Conservation (phyloP, 2,329 filamentous ascomycete species). For the Boeremia lycopersici region DNA sequence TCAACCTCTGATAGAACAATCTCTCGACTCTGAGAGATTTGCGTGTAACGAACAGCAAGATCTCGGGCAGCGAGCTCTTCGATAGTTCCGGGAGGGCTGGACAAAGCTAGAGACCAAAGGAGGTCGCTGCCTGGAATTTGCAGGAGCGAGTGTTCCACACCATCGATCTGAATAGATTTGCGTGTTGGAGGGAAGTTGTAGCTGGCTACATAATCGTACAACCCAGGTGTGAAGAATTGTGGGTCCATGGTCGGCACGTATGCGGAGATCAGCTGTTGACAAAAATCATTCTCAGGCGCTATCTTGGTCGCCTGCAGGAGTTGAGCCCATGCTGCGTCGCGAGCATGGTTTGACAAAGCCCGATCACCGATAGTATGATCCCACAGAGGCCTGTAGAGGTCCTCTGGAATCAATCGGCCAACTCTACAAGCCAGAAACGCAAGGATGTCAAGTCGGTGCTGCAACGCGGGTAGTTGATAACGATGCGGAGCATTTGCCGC, state of each 20-base stretch:
- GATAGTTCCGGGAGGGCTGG: conserved; percentile 67
- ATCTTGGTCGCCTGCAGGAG: conserved; percentile 31
- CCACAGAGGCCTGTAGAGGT: conserved; percentile 72
- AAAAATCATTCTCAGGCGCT: conserved; percentile 37
- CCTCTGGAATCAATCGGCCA: conserved; percentile 65
- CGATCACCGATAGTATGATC: conserved; percentile 70
- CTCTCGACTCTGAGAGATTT: conserved; percentile 47
- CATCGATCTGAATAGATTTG: conserved; percentile 20
- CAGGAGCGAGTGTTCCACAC: conserved; percentile 44
- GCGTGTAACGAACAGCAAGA: conserved; percentile 76
- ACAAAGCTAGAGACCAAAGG: conserved; percentile 83
- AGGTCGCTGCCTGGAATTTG: conserved; percentile 67
- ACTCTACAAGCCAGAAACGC: conserved; percentile 64
- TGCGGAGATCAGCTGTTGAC: conserved; percentile 45
- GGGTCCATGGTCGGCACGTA: conserved; percentile 65
- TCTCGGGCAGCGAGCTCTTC: conserved; percentile 71
- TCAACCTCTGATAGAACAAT: conserved; percentile 56
- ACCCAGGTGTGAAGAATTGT: conserved; percentile 63
- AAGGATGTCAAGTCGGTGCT: conserved; percentile 60
- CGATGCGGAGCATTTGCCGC: conserved; percentile 16
- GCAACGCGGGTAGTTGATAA: conserved; percentile 30
- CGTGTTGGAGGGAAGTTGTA: conserved; percentile 33
- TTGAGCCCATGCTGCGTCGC: conserved; percentile 68
- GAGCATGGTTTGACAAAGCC: conserved; percentile 64
- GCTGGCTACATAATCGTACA: conserved; percentile 67